Conservation (phyloP, 1,284 basidiomycete genomes). For the Earliella scabrosa region DNA sequence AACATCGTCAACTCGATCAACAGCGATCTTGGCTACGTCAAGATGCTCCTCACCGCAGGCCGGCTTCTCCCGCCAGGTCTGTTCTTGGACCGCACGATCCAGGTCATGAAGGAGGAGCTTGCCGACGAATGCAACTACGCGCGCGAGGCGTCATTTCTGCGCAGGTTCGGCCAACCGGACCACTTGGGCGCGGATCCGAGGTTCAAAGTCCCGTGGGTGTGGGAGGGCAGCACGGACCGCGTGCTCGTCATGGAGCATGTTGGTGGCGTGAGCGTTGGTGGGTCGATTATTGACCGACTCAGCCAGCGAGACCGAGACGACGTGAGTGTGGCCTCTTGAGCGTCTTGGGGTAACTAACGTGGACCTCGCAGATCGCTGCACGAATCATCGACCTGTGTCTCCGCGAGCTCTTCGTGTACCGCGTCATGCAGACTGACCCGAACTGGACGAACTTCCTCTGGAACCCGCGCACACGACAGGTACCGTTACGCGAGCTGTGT, state of each 20-base stretch:
- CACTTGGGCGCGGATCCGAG: conserved; percentile 62
- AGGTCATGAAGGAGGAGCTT: conserved; percentile 91
- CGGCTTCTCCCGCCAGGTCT: conserved; percentile 85
- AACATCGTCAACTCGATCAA: conserved; percentile 88
- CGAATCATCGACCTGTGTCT: conserved; percentile 88
- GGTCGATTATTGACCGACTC: conserved; percentile 54
- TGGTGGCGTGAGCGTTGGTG: conserved; percentile 81
- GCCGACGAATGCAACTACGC: conserved; percentile 94
- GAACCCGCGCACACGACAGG: conserved; percentile 65
- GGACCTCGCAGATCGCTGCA: conserved; percentile 84
- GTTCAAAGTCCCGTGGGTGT: conserved; percentile 89
- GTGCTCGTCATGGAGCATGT: conserved; percentile 94
- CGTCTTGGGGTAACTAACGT: neutral
- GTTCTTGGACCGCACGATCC: conserved; percentile 88
- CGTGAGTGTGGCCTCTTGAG: conserved; percentile 46
- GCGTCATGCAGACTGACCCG: conserved; percentile 98
- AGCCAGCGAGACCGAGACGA: conserved; percentile 75
- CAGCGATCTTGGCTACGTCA: conserved; percentile 89
- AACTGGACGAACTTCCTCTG: conserved; percentile 99
- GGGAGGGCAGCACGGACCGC: conserved; percentile 78
- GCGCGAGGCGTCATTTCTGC: conserved; percentile 83
- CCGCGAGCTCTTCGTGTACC: conserved; percentile 89
- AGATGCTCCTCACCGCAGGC: conserved; percentile 82
- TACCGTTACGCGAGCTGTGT: conserved; percentile 21
- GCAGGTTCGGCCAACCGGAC: conserved; percentile 58